Base-by-base conservation (phyloP, 768 basidiomycete species). In the Termitomyces sp. region DNA sequence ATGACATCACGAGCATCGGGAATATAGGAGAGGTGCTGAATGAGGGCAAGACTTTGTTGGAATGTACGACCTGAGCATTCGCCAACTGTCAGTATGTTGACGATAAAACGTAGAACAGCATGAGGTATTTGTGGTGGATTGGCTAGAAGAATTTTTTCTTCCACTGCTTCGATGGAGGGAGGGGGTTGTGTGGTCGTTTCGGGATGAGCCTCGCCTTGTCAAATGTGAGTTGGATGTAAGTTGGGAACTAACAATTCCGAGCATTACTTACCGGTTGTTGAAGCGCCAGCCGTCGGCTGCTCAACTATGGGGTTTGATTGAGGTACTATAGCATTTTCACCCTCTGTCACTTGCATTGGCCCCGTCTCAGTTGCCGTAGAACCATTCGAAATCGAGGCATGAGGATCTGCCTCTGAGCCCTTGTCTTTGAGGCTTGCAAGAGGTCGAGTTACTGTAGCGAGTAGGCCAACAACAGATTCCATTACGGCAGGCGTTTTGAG, bases 61-160 rank as follows among this genome's bases (percentile, higher is more conserved):
- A 99, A 99, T n/a, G 96, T 97, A 36, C 91, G 84, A 46, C 90
- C 92, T 24, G 95, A 94, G 70, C 96, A 98, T 78, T 99, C 97
- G 48, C 97, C 97, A 20, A 90, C 83, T n/a, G 97, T 98, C 64
- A 99, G 79, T 67, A 98, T 94, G 73, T 98, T 98, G 71, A 97
- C 94, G 62, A 98, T 94, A 40, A 95, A 84, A 40, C 92, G 88
- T 28, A 98, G 81, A n/a, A 91, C 88, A 4, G 85, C 72, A 55
- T 91, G 85, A 7, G 96, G 94, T 61, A 98, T 89, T 65, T 89
- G 87, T 13, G 97, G 97, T 18, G 92, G 87, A 56, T 82, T 84
- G 12, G 88, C 79, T 15, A 93, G 76, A 15, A 91, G 71, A 7
- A 76, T 73, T 55, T 81, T 83, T 59, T 81, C 80, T 67, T 83